Evolutionary conservation across 805 yeast species (phyloP).

Genomic region (Lachancea cidri): DNA sequence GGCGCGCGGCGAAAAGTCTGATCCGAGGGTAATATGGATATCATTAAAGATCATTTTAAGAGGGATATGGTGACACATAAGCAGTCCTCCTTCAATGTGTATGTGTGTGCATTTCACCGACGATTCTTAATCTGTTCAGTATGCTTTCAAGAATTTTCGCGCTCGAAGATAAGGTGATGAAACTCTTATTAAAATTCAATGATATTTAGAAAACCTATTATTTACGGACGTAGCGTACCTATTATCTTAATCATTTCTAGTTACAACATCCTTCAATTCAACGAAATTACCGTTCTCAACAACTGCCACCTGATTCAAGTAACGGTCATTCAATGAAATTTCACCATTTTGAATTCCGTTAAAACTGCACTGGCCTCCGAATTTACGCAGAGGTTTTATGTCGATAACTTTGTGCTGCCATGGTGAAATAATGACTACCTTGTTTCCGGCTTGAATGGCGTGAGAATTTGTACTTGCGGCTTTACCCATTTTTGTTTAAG

Average conservation of each 20-base stretch:
- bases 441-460: slow-evolving; percentile 12
- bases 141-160: too few species aligned
- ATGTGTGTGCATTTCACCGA: too few species aligned
- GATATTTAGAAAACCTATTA: too few species aligned
- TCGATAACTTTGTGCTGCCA: slow-evolving; percentile 12
- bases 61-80: too few species aligned
- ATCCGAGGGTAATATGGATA: background rate
- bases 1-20: background rate
- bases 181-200: too few species aligned
- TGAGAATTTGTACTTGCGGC: slow-evolving; percentile 10
- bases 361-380: slow-evolving; percentile 11
- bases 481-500: slow-evolving; percentile 7
- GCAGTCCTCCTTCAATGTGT: too few species aligned
- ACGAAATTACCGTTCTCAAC: slow-evolving; percentile 9
- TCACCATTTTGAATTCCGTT: slow-evolving; percentile 10
- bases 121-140: too few species aligned
- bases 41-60: too few species aligned
- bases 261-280: slow-evolving; percentile 7
- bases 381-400: slow-evolving; percentile 7
- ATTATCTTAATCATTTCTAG: background rate
- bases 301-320: slow-evolving; percentile 9
- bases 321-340: slow-evolving; percentile 9
- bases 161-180: too few species aligned
- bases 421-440: slow-evolving; percentile 9
- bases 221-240: background rate